phyloP scores from a whole-genome alignment of 2,329 filamentous ascomycete species.

The Aspergillus sp. region DNA sequence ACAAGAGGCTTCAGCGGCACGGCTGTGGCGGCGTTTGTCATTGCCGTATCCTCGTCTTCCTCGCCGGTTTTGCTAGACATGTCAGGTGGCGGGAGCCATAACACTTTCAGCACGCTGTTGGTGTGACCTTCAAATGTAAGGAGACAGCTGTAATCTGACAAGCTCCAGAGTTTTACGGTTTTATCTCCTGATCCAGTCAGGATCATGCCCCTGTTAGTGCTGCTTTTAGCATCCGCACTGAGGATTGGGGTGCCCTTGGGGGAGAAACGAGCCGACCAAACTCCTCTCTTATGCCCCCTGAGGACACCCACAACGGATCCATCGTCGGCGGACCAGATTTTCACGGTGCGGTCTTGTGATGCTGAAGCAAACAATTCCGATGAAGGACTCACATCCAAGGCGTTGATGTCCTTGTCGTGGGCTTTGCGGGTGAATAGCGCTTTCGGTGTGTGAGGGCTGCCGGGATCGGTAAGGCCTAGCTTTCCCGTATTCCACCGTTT shows the following conservation, averaged over 20 bases:
- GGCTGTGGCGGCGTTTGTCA: slow-evolving; percentile 25
- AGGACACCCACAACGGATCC: slow-evolving; percentile 90
- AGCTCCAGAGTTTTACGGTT: slow-evolving; percentile 91
- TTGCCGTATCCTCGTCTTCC: slow-evolving; percentile 30
- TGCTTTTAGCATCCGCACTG: slow-evolving; percentile 69
- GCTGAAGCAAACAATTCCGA: slow-evolving; percentile 88
- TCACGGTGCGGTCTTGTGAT: slow-evolving; percentile 94
- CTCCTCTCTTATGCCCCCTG: slow-evolving; percentile 87
- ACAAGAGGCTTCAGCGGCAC: slow-evolving; percentile 47
- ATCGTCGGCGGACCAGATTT: slow-evolving; percentile 90
- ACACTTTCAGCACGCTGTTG: slow-evolving; percentile 89
- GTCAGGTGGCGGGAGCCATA: slow-evolving; percentile 68
- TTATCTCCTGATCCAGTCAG: slow-evolving; percentile 94
- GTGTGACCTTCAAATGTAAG: slow-evolving; percentile 95
- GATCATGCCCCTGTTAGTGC: slow-evolving; percentile 73
- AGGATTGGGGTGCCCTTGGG: slow-evolving; percentile 75
- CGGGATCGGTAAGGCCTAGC: slow-evolving; percentile 50
- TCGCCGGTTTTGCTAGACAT: slow-evolving; percentile 36
- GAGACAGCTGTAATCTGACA: slow-evolving; percentile 88
- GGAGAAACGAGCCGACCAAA: slow-evolving; percentile 93
- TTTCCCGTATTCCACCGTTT: slow-evolving; percentile 87
- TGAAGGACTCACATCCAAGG: slow-evolving; percentile 75
- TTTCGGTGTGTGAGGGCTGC: slow-evolving; percentile 38
- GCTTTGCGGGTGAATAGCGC: slow-evolving; percentile 88
- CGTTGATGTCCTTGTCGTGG: slow-evolving; percentile 98